These are phyloP conservation scores for Phialophora macrospora DNA, from an alignment of 2,329 filamentous ascomycete genomes.

Conservation along the genomic window DNA sequence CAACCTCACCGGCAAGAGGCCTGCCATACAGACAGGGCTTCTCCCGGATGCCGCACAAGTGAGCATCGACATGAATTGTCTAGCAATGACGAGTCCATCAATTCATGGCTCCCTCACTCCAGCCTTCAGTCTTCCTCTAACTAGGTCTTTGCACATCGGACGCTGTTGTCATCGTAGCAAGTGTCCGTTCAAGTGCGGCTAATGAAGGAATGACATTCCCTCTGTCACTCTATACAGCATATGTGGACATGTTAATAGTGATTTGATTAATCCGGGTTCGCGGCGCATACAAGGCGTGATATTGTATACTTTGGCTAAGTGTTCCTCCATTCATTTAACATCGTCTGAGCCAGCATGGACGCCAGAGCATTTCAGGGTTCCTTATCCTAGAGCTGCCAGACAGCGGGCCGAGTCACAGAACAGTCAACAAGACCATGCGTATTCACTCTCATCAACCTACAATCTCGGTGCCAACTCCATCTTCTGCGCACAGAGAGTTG, in stretches of 20 bases:
- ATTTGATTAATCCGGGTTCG: neutral
- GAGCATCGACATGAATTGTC: neutral
- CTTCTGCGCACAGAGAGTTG: neutral
- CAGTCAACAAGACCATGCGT: too few relatives aligned
- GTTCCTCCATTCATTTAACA: neutral
- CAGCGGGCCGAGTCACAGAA: too few relatives aligned
- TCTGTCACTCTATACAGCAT: neutral
- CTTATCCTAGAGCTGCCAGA: too few relatives aligned
- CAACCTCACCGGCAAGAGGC: conserved; percentile 15
- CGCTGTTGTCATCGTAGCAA: neutral
- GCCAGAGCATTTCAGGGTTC: neutral
- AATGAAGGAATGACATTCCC: neutral
- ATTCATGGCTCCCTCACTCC: neutral
- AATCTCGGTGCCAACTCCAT: neutral
- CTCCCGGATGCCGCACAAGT: conserved; percentile 2
- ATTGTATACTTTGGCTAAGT: neutral
- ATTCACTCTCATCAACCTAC: neutral
- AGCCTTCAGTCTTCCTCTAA: neutral
- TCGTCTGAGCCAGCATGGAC: neutral
- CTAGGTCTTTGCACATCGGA: neutral
- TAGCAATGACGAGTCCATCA: neutral
- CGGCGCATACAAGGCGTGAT: neutral
- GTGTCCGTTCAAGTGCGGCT: too few relatives aligned
- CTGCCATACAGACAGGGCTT: conserved; percentile 23
- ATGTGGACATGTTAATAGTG: neutral